Percentiles rank a stretch among this genome's conserved stretches.
Conservation (phyloP, 768 basidiomycete genomes). For the Pleurotus eryngii region DNA sequence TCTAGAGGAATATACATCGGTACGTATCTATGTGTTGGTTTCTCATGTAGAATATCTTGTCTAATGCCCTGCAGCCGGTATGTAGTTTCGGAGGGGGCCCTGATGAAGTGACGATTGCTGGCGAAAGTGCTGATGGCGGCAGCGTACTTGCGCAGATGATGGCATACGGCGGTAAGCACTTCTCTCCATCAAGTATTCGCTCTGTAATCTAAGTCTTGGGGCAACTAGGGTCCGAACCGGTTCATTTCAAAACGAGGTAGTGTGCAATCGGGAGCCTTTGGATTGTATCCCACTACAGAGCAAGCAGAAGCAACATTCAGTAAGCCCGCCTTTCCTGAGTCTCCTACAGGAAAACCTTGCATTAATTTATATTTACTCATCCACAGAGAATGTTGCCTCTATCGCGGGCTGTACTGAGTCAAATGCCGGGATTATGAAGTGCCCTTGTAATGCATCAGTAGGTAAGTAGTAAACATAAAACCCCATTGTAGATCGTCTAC, state of each 20-base stretch:
- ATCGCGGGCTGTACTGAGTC: slow-evolving; percentile 26
- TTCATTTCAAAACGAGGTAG: slow-evolving; percentile 37
- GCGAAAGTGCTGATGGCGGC: slow-evolving; percentile 42
- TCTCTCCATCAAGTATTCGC: no score
- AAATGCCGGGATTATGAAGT: slow-evolving; percentile 26
- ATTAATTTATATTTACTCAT: not conserved
- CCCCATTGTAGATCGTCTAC: not conserved
- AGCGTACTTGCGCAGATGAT: slow-evolving; percentile 42
- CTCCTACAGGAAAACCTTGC: not conserved
- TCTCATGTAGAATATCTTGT: no score
- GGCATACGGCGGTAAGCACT: slow-evolving; percentile 42
- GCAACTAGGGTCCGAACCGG: slow-evolving; percentile 23
- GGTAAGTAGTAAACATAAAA: slow-evolving; percentile 8
- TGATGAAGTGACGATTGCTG: slow-evolving; percentile 28
- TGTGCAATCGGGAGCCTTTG: slow-evolving; percentile 41
- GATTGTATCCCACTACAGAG: slow-evolving; percentile 26
- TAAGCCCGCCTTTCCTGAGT: not conserved
- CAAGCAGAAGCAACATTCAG: slow-evolving; percentile 28
- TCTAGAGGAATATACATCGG: slow-evolving; percentile 30
- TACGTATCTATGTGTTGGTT: not conserved
- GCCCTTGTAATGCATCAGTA: slow-evolving; percentile 27
- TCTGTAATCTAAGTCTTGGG: no score
- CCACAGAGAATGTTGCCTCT: slow-evolving; percentile 24
- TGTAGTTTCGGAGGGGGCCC: slow-evolving; percentile 31
- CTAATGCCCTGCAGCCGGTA: no score